A percentile compares a stretch with the other conserved stretches of the same genome.
Conservation (phyloP, 441 rosid species). For the Rhodomyrtus psidioides region DNA sequence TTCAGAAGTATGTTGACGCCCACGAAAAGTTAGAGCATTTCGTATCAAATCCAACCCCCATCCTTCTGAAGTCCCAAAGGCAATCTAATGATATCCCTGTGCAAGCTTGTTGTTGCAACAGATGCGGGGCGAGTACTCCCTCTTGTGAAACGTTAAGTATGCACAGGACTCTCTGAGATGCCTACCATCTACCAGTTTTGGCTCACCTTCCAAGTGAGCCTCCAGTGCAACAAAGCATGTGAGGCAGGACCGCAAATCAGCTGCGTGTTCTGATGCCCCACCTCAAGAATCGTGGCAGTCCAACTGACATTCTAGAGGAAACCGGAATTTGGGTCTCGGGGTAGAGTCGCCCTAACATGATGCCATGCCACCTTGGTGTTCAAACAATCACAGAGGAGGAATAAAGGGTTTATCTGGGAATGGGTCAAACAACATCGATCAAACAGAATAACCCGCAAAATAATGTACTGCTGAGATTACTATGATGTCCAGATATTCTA, state of each 20-base stretch:
- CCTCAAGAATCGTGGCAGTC: slow-evolving; percentile 16
- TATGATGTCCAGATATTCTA: background rate
- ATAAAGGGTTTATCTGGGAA: slow-evolving; percentile 25
- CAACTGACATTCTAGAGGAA: slow-evolving; percentile 16
- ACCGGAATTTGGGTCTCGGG: slow-evolving; percentile 10
- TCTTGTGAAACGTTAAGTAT: slow-evolving; percentile 12
- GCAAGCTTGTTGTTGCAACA: background rate
- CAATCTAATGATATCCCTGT: background rate
- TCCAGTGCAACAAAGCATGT: slow-evolving; percentile 21
- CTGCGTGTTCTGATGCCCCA: slow-evolving; percentile 26
- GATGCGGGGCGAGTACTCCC: background rate
- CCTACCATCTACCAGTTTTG: slow-evolving; percentile 13
- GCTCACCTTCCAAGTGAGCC: slow-evolving; percentile 5
- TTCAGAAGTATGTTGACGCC: background rate
- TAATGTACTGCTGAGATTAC: background rate
- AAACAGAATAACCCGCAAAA: background rate
- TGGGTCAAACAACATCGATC: background rate
- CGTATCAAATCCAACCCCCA: background rate
- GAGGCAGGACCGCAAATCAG: slow-evolving; percentile 25
- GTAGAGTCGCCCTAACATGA: slow-evolving; percentile 28
- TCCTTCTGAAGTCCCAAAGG: too few species aligned
- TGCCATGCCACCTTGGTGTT: slow-evolving; percentile 7
- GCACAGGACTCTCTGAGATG: slow-evolving; percentile 39
- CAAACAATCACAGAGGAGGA: slow-evolving; percentile 38
- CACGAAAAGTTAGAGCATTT: slow-evolving; percentile 8